Evolutionary conservation across 2,329 filamentous ascomycete genomes (phyloP).

Genomic region (Botryotinia convoluta): DNA sequence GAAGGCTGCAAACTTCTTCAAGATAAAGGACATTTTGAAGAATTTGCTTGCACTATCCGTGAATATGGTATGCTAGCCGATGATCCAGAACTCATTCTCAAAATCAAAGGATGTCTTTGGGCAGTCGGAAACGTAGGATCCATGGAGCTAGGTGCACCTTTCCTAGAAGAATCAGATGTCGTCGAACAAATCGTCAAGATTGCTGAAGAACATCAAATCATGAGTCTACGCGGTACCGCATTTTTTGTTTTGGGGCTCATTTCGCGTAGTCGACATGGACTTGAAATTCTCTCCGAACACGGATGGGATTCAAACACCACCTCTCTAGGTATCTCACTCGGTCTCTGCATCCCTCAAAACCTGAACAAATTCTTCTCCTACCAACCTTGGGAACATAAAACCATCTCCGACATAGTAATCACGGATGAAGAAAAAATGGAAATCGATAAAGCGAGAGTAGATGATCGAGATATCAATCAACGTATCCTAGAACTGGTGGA

Average conservation of each 20-base stretch:
- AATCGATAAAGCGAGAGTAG: constrained; percentile 48
- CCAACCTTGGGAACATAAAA: constrained; percentile 51
- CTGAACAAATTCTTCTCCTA: constrained; percentile 77
- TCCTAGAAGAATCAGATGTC: constrained; percentile 86
- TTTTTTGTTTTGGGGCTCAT: constrained; percentile 95
- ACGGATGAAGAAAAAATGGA: constrained; percentile 48
- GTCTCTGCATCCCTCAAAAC: constrained; percentile 80
- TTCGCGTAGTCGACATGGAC: constrained; percentile 84
- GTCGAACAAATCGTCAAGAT: constrained; percentile 85
- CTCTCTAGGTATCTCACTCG: constrained; percentile 75
- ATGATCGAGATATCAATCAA: constrained; percentile 60
- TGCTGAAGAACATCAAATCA: constrained; percentile 80
- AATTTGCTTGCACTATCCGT: constrained; percentile 84
- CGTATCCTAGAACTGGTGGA: constrained; percentile 82
- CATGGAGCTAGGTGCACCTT: constrained; percentile 94
- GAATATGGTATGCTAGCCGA: constrained; percentile 83
- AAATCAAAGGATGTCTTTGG: constrained; percentile 97
- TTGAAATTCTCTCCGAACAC: constrained; percentile 84
- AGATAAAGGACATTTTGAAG: constrained; percentile 93
- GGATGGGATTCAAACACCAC: constrained; percentile 94
- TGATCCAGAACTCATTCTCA: constrained; percentile 80
- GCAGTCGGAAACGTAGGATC: constrained; percentile 97
- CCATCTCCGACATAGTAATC: constrained; percentile 35
- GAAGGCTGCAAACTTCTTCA: constrained; percentile 88
- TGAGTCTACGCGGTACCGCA: constrained; percentile 91